phyloP scores from a whole-genome alignment of 225 moss, liverwort and hornwort genomes.

The Ulota crispa region DNA sequence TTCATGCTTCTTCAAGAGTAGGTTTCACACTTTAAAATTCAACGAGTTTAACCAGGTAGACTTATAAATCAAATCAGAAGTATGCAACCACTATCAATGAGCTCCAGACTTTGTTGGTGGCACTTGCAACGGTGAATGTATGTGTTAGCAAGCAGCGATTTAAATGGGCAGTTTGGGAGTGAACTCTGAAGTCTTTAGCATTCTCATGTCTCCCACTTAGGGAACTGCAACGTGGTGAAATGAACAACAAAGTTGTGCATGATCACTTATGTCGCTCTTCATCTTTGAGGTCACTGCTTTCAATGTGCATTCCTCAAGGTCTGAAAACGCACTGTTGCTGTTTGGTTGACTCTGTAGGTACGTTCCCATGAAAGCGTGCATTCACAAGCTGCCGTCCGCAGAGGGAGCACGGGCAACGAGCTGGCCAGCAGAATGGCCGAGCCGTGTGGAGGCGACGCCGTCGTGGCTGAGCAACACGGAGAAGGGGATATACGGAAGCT shows the following conservation, averaged over 20 bases:
- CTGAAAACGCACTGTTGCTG: background rate
- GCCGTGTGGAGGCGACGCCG: slow-evolving; percentile 60
- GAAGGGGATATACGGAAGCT: slow-evolving; percentile 32
- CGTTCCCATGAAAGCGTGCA: slow-evolving; percentile 78
- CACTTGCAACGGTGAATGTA: background rate
- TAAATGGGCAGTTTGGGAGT: background rate
- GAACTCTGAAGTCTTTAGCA: background rate
- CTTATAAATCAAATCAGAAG: background rate
- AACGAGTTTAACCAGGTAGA: too few relatives aligned
- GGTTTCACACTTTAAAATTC: too few relatives aligned
- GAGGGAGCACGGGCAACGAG: slow-evolving; percentile 52
- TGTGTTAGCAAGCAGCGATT: background rate
- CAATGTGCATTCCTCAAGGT: background rate
- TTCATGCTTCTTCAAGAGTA: background rate
- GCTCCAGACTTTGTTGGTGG: background rate
- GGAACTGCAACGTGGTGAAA: too few relatives aligned
- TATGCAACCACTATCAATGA: background rate
- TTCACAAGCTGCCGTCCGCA: slow-evolving; percentile 68
- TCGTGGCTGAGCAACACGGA: slow-evolving; percentile 65
- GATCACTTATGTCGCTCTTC: too few relatives aligned
- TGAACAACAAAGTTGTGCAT: too few relatives aligned
- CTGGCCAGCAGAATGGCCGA: slow-evolving; percentile 73
- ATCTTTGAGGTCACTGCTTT: too few relatives aligned
- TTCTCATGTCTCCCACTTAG: background rate
- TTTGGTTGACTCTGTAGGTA: slow-evolving; percentile 41